Evolutionary conservation across 1,139 yeast species (phyloP).

Genomic region (Pneumocystis carinii): DNA sequence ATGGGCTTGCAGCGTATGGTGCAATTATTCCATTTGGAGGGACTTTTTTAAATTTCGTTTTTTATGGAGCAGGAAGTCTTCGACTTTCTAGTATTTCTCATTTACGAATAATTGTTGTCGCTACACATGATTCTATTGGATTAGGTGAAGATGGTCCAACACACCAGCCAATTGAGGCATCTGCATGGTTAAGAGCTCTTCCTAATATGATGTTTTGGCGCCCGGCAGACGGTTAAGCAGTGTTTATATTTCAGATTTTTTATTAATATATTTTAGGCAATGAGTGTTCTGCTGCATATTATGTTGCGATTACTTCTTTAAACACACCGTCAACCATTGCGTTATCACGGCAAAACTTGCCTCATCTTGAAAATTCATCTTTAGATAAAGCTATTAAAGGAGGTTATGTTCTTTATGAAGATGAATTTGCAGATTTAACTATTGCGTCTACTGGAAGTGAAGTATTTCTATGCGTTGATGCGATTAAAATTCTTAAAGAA

Average conservation of each 20-base stretch:
- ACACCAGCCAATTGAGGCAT: slow-evolving; percentile 98
- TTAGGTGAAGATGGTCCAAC: slow-evolving; percentile 99
- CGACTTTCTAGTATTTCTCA: slow-evolving; percentile 90
- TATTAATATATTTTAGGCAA: slow-evolving; percentile 70
- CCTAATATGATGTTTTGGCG: slow-evolving; percentile 97
- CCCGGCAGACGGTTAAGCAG: slow-evolving; percentile 32
- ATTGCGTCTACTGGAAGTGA: slow-evolving; percentile 93
- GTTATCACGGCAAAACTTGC: slow-evolving; percentile 92
- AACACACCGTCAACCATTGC: slow-evolving; percentile 83
- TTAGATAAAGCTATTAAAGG: slow-evolving; percentile 89
- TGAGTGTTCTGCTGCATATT: slow-evolving; percentile 94
- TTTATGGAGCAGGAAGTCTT: slow-evolving; percentile 95
- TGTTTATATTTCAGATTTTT: not conserved
- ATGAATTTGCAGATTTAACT: slow-evolving; percentile 53
- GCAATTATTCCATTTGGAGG: slow-evolving; percentile 91
- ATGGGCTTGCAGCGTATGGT: slow-evolving; percentile 95
- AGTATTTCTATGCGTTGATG: slow-evolving; percentile 69
- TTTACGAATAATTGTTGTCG: slow-evolving; percentile 91
- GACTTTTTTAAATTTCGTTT: slow-evolving; percentile 95
- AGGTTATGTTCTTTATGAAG: slow-evolving; percentile 64
- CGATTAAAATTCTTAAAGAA: slow-evolving; percentile 49
- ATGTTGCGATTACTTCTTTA: slow-evolving; percentile 53
- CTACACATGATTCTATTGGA: slow-evolving; percentile 98
- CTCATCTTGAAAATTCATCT: slow-evolving; percentile 87
- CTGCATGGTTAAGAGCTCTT: slow-evolving; percentile 92